These are phyloP conservation scores for Rhodotorula sp. DNA, from an alignment of 1,284 basidiomycete genomes.

Conservation along the genomic window DNA sequence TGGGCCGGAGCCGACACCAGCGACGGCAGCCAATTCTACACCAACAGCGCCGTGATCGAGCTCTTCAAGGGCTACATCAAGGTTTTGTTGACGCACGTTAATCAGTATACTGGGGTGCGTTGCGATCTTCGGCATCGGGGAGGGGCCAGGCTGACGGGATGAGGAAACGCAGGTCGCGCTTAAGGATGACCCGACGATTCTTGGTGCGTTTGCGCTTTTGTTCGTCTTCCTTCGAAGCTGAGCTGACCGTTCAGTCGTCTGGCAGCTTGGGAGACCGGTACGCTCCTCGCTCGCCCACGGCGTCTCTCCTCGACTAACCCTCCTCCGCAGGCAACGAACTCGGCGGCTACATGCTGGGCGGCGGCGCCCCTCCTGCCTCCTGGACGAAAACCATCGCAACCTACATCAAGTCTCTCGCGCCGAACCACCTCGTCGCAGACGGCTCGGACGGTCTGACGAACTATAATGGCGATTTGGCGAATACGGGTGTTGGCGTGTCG, in stretches of 20 bases:
- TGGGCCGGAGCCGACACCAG: slow-evolving; percentile 38
- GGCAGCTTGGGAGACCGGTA: slow-evolving; percentile 47
- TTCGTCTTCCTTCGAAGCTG: too few species aligned
- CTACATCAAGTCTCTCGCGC: slow-evolving; percentile 48
- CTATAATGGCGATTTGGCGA: slow-evolving; percentile 23
- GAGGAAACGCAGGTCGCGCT: slow-evolving; percentile 30
- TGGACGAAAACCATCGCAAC: slow-evolving; percentile 49
- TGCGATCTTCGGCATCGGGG: not conserved
- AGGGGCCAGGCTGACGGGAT: not conserved
- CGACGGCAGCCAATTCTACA: slow-evolving; percentile 40
- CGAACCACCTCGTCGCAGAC: slow-evolving; percentile 47
- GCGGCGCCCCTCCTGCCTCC: slow-evolving; percentile 44
- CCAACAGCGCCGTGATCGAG: slow-evolving; percentile 26
- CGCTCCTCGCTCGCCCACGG: too few species aligned
- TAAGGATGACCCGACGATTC: slow-evolving; percentile 39
- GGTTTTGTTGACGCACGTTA: slow-evolving; percentile 40
- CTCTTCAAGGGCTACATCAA: slow-evolving; percentile 43
- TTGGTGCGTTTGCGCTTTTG: slow-evolving; percentile 25
- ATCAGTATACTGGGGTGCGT: slow-evolving; percentile 40
- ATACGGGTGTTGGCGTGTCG: slow-evolving; percentile 20
- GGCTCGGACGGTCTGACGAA: slow-evolving; percentile 41
- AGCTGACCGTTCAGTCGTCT: not conserved
- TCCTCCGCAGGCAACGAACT: slow-evolving; percentile 48
- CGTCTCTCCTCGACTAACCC: too few species aligned
- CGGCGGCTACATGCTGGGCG: slow-evolving; percentile 44